Evolutionary conservation across 2,329 filamentous ascomycete genomes (phyloP), one percentile per base, ranked within the genome.

Genomic region (Ophiostoma montium): DNA sequence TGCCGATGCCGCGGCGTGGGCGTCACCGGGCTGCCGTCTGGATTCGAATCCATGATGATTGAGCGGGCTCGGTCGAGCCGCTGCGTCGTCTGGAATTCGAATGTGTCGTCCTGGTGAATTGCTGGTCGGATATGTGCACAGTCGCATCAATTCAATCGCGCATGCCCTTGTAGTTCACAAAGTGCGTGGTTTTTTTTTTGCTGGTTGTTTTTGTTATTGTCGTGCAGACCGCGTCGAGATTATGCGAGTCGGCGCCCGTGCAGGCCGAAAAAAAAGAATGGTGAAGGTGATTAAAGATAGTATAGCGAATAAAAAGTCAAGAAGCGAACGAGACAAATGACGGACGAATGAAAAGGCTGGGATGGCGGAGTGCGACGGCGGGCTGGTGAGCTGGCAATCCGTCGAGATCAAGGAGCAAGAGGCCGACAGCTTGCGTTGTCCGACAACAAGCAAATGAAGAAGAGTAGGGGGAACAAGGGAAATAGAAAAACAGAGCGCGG

Each of bases 1-100:
- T 36, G 47, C 49, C 53, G 51, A 18, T 52, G 52, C 16, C 36
- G 47, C 46, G 53, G 53, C 32, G 55, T 54, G n/a, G 55, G 54
- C 46, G 54, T 55, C 50, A 51, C 50, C 30, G 54, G 54, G 31
- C 54, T 56, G 31, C 48, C 52, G 27, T 55, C 54, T 2, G 47
- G 50, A 42, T 53, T 53, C 7, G 50, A 48, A 42, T 48, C 52
- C 54, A 56, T 56, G 1, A 47, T 46, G 47, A 47, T 16, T 47
- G 18, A 8, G 9, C 8, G 31, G 44, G 47, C 31, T 48, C 46
- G 18, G 19, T 31, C 32, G 48, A 50, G 52, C 52, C 48, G 42
- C 16, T 23, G 39, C 30, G 39, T 30, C 16, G 3, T 9, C 16
- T 9, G 23, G 15, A 15, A 23, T 11, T 42, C 13, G 16, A n/a